Conservation (phyloP, 1,284 basidiomycete species). For the Mycosarcoma mackinlayi region DNA sequence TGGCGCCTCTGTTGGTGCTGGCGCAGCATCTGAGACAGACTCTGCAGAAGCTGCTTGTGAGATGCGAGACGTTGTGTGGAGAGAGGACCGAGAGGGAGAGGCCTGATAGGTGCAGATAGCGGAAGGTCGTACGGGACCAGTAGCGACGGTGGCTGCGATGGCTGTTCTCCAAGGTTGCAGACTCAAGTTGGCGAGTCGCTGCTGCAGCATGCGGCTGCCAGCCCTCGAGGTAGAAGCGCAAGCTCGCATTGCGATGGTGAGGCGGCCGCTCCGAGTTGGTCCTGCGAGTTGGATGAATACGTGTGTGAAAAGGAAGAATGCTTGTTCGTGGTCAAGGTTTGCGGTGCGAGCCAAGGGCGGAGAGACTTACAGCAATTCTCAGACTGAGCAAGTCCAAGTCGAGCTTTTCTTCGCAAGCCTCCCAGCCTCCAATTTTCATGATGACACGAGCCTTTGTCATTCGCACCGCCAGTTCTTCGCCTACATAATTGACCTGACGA, state of each 20-base stretch:
- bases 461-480: not conserved
- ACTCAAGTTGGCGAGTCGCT: conserved; percentile 25
- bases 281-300: not conserved
- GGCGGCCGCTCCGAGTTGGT: too few species aligned
- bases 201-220: conserved; percentile 39
- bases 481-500: not conserved
- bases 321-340: not conserved
- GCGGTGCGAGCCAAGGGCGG: not conserved
- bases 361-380: too few species aligned
- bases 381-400: not conserved
- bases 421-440: not conserved
- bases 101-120: conserved; percentile 1
- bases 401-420: conserved; percentile 21
- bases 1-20: conserved; percentile 8
- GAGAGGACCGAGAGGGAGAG: conserved; percentile 4
- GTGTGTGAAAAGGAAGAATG: not conserved
- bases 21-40: conserved; percentile 2
- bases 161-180: conserved; percentile 22
- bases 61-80: conserved; percentile 29
- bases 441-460: conserved; percentile 36
- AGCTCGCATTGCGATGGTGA: conserved; percentile 18
- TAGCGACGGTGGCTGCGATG: conserved; percentile 10
- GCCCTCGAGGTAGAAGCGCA: conserved; percentile 25
- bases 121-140: conserved; percentile 9
- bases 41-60: conserved; percentile 28